phyloP scores from a whole-genome alignment of 2,329 filamentous ascomycete species.

The Xylariaceae sp. region DNA sequence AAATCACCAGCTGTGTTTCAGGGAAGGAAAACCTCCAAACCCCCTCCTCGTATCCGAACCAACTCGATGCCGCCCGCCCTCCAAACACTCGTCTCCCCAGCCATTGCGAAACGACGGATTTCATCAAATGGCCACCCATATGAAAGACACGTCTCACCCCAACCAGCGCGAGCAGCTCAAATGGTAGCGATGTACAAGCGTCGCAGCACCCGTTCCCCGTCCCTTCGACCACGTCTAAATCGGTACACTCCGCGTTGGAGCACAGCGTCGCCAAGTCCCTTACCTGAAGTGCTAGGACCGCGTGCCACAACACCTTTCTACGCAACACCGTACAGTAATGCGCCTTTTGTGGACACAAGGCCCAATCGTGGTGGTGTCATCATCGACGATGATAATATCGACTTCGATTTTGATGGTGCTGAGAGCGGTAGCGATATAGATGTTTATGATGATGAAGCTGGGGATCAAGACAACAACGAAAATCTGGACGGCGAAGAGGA shows the following conservation, averaged over 20 bases:
- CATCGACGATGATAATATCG: conserved; percentile 41
- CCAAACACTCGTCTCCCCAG: conserved; percentile 49
- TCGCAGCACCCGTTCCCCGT: conserved; percentile 66
- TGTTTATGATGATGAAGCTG: conserved; percentile 45
- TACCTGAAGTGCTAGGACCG: conserved; percentile 44
- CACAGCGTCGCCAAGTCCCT: conserved; percentile 53
- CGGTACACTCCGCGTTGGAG: conserved; percentile 62
- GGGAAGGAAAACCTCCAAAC: conserved; percentile 52
- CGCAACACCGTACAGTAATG: conserved; percentile 75
- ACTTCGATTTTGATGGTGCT: conserved; percentile 35
- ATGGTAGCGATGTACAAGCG: conserved; percentile 47
- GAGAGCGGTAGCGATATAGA: conserved; percentile 47
- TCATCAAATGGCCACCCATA: conserved; percentile 50
- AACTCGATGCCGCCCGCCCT: conserved; percentile 57
- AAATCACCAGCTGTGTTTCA: conserved; percentile 49
- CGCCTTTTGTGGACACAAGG: conserved; percentile 53
- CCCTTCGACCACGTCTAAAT: conserved; percentile 41
- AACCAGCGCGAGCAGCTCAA: conserved; percentile 34
- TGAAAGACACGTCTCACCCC: conserved; percentile 50
- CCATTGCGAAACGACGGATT: conserved; percentile 52
- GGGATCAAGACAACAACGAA: conserved; percentile 43
- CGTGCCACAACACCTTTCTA: conserved; percentile 67
- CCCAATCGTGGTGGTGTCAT: conserved; percentile 39
- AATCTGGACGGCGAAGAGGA: conserved; percentile 40
- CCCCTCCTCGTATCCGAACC: conserved; percentile 56